These are phyloP conservation scores for Adansonia rubrostipa DNA, from an alignment of 441 rosid genomes.

Conservation along the genomic window DNA sequence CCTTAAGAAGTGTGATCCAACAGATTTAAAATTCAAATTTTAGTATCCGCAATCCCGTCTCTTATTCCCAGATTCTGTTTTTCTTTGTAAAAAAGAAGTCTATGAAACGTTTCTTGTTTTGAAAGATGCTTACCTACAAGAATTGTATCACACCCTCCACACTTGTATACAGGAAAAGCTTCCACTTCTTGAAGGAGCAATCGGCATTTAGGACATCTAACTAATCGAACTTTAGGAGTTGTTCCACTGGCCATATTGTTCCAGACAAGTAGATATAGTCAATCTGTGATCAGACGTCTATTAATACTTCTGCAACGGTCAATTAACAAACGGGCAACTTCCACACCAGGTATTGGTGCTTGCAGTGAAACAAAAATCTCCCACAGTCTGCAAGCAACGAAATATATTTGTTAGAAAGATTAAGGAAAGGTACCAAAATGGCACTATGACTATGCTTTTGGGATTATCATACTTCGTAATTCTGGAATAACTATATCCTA, in stretches of 20 bases:
- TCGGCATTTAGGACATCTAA: conserved; percentile 76
- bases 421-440: background rate
- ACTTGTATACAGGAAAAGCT: conserved; percentile 64
- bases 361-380: background rate
- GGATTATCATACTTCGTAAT: background rate
- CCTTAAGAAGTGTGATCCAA: background rate
- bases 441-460: background rate
- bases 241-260: conserved; percentile 50
- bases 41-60: background rate
- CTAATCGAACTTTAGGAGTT: conserved; percentile 55
- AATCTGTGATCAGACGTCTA: conserved; percentile 13
- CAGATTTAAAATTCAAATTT: background rate
- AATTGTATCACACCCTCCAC: conserved; percentile 69
- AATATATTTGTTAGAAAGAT: background rate
- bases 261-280: conserved; percentile 10
- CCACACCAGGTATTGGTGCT: conserved; percentile 2
- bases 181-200: conserved; percentile 67
- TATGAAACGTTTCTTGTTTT: background rate
- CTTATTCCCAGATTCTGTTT: too few species aligned
- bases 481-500: background rate
- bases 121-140: conserved; percentile 62
- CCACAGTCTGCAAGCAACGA: conserved; percentile 13
- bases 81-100: too few species aligned
- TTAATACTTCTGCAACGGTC: background rate
- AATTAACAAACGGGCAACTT: conserved; percentile 10